Evolutionary conservation across 2,329 filamentous ascomycete genomes (phyloP), one percentile per base, ranked within the genome.

Genomic region (Fusarium globosum): DNA sequence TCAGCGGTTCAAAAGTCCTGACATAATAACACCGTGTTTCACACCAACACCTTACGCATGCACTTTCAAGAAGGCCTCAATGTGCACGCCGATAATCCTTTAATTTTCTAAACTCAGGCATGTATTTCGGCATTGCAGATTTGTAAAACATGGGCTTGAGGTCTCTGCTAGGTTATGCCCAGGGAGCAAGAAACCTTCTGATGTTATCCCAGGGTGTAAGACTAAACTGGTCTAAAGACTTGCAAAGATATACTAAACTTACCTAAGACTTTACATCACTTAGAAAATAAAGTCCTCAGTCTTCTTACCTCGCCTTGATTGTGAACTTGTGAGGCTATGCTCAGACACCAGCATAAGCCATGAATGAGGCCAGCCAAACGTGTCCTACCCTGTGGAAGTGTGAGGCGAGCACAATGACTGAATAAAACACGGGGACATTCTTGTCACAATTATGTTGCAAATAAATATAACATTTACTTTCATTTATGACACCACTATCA

Each of bases 351-450:
- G 63, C 43, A 26, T 56, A 49, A 55, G 38, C 48, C 48, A n/a
- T 70, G 60, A 56, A 38, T 53, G 56, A 68, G 53, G 61, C 48
- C 23, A 59, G 21, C 39, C 21, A 36, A 38, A 21, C 30, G 30
- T 20, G 28, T 13, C 38, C 43, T 69, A 69, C 57, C 66, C 66
- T 69, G 49, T 51, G 15, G 38, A 23, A 42, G 16, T 15, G 28
- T 26, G 51, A 56, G n/a, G 49, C 48, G 21, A 56, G 15, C 23
- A 21, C 14, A 18, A 14, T 36, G 18, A 28, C 20, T n/a, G n/a
- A 16, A 36, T 16, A 48, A 26, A 36, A 28, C n/a, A 11, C 8
- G 7, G 10, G 14, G 33, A 26, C 28, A 30, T 16, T 21, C 18
- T 21, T 35, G 51, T 35, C 18, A 15, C 15, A 14, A 6, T 28